Percentiles rank a stretch among this genome's conserved stretches.
These are phyloP conservation scores for Lactarius pseudohatsudake DNA, from an alignment of 768 basidiomycete species.

Conservation along the genomic window DNA sequence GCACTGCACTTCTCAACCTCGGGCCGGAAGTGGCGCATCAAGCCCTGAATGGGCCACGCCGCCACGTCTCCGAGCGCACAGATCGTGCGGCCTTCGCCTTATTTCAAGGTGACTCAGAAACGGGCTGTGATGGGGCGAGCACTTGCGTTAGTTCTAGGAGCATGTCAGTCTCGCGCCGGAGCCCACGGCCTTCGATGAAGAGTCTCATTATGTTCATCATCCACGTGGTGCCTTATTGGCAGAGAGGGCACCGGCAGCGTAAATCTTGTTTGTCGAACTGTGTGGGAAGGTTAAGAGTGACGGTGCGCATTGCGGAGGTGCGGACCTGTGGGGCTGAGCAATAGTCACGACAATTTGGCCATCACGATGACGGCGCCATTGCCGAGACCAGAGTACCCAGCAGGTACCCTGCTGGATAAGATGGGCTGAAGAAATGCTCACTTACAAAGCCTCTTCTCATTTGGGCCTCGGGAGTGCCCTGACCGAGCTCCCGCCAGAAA, in stretches of 20 bases:
- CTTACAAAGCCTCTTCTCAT: slow-evolving; percentile 86
- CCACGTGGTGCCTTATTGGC: slow-evolving; percentile 94
- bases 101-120: slow-evolving; percentile 48
- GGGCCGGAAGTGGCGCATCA: slow-evolving; percentile 97
- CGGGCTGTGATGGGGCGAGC: not conserved
- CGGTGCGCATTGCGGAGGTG: not conserved
- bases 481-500: slow-evolving; percentile 93
- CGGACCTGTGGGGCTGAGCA: slow-evolving; percentile 80
- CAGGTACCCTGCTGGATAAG: slow-evolving; percentile 42
- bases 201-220: slow-evolving; percentile 99
- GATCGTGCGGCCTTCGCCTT: slow-evolving; percentile 94
- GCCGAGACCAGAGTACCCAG: slow-evolving; percentile 86
- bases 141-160: slow-evolving; percentile 86
- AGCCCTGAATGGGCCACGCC: slow-evolving; percentile 98
- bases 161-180: slow-evolving; percentile 96
- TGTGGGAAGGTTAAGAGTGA: not conserved
- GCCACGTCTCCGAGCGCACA: slow-evolving; percentile 96
- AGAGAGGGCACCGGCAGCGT: slow-evolving; percentile 67
- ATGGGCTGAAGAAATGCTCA: slow-evolving; percentile 29
- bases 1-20: slow-evolving; percentile 88
- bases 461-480: slow-evolving; percentile 82
- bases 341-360: slow-evolving; percentile 95
- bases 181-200: slow-evolving; percentile 87
- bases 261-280: slow-evolving; percentile 51
- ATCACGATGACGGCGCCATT: slow-evolving; percentile 99